A percentile compares a stretch with the other conserved stretches of the same genome.
Evolutionary conservation across 2,329 filamentous ascomycete species (phyloP).

Genomic region (Colletotrichum sublineola): DNA sequence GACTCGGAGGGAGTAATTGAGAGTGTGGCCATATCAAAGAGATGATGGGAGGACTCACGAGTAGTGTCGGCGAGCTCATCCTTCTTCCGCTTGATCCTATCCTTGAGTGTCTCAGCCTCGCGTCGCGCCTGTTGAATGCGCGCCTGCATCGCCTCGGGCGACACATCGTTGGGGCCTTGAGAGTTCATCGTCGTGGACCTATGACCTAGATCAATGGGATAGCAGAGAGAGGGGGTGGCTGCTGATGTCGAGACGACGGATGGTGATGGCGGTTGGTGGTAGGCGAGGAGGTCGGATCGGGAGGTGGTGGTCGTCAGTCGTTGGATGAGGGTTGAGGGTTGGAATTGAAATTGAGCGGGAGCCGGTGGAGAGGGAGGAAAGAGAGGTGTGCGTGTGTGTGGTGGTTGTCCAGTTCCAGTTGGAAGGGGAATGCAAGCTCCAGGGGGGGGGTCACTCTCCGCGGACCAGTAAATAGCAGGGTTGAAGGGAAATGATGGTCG

Average conservation of each 20-base stretch:
- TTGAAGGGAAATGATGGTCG: slow-evolving; percentile 44
- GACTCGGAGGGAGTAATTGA: slow-evolving; percentile 27
- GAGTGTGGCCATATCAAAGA: slow-evolving; percentile 29
- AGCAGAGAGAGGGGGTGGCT: slow-evolving; percentile 32
- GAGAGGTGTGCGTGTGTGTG: slow-evolving; percentile 31
- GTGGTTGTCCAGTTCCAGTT: slow-evolving; percentile 41
- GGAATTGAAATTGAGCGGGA: slow-evolving; percentile 42
- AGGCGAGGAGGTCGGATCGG: slow-evolving; percentile 38
- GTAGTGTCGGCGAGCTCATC: slow-evolving; percentile 98
- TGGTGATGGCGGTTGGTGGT: slow-evolving; percentile 32
- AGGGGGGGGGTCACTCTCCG: slow-evolving; percentile 43
- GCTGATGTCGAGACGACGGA: slow-evolving; percentile 10
- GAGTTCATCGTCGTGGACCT: slow-evolving; percentile 63
- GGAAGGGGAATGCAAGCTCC: slow-evolving; percentile 45
- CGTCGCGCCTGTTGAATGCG: slow-evolving; percentile 92
- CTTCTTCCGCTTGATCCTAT: slow-evolving; percentile 99
- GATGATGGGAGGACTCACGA: slow-evolving; percentile 73
- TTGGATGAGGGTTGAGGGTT: slow-evolving; percentile 40
- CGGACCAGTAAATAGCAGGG: slow-evolving; percentile 43
- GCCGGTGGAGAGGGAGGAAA: slow-evolving; percentile 42
- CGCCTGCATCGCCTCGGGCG: slow-evolving; percentile 88
- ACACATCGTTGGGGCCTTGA: slow-evolving; percentile 72
- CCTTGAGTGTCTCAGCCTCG: slow-evolving; percentile 97
- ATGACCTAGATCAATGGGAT: slow-evolving; percentile 33
- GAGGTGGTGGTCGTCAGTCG: slow-evolving; percentile 39